phyloP scores from a whole-genome alignment of 1,284 basidiomycete genomes.

The Ceratobasidium sp. region DNA sequence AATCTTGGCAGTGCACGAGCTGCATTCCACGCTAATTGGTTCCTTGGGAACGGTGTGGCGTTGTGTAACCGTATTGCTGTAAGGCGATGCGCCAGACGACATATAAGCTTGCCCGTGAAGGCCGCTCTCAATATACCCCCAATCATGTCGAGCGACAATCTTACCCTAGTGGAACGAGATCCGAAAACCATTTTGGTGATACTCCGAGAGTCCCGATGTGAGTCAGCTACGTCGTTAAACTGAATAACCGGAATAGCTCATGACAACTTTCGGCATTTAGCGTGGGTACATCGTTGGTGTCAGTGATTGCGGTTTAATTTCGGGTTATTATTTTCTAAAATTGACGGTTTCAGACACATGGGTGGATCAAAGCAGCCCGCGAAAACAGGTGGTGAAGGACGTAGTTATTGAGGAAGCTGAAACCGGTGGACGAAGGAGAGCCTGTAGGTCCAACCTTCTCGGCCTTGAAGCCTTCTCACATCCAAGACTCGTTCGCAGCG shows the following conservation, averaged over 20 bases:
- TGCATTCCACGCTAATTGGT: too few relatives aligned
- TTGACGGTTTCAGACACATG: neutral
- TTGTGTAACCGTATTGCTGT: neutral
- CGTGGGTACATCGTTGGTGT: slow-evolving; percentile 23
- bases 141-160: neutral
- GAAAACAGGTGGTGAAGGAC: slow-evolving; percentile 17
- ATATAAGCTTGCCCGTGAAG: neutral
- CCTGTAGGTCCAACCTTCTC: neutral
- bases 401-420: neutral
- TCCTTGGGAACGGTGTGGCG: too few relatives aligned
- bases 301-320: neutral
- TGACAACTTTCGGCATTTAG: neutral
- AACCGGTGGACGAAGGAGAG: neutral
- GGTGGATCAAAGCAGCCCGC: neutral
- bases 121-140: neutral
- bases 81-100: neutral
- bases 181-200: slow-evolving; percentile 11
- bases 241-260: neutral
- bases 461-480: too few relatives aligned
- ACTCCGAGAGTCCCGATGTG: slow-evolving; percentile 22
- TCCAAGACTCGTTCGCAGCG: neutral
- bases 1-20: too few relatives aligned
- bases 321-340: neutral
- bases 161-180: neutral
- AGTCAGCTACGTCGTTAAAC: neutral